phyloP scores from a whole-genome alignment of 2,329 filamentous ascomycete species.

The Atkinsonella texensis region DNA sequence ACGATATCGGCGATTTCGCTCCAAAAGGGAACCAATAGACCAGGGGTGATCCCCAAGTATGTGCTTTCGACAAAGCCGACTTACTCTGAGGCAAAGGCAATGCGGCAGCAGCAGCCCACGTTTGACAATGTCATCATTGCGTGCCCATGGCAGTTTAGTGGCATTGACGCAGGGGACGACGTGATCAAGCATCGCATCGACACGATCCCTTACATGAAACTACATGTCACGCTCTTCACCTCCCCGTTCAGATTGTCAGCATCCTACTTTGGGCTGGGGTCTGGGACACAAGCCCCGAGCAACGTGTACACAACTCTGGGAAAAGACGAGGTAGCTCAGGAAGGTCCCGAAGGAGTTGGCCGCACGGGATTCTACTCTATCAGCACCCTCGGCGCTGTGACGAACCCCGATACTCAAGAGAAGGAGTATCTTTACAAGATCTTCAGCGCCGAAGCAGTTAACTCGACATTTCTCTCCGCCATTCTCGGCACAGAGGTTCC shows the following conservation, averaged over 20 bases:
- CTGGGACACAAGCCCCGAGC: constrained; percentile 50
- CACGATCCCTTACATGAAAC: constrained; percentile 68
- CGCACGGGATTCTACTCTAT: constrained; percentile 76
- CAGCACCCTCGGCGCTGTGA: constrained; percentile 54
- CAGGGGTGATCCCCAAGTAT: constrained; percentile 32
- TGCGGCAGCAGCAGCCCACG: constrained; percentile 30
- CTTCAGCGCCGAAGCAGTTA: constrained; percentile 45
- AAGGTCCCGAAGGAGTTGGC: constrained; percentile 49
- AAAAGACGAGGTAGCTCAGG: constrained; percentile 37
- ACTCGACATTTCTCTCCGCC: constrained; percentile 37
- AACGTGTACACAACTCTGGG: constrained; percentile 75
- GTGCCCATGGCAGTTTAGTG: constrained; percentile 69
- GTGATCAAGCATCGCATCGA: constrained; percentile 63
- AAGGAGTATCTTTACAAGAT: constrained; percentile 53
- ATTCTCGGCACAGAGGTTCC: constrained; percentile 39
- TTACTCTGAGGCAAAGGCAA: constrained; percentile 13
- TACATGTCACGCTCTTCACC: constrained; percentile 85
- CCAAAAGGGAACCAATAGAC: constrained; percentile 28
- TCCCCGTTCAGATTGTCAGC: constrained; percentile 63
- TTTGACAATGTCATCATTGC: constrained; percentile 81
- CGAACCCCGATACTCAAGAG: constrained; percentile 44
- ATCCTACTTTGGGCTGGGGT: constrained; percentile 55
- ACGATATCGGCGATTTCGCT: constrained; percentile 50
- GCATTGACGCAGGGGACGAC: constrained; percentile 49
- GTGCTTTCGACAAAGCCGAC: constrained; percentile 26